Percentiles rank a stretch among this genome's conserved stretches.
Evolutionary conservation across 2,329 filamentous ascomycete genomes (phyloP).

Genomic region (Diplodia corticola): DNA sequence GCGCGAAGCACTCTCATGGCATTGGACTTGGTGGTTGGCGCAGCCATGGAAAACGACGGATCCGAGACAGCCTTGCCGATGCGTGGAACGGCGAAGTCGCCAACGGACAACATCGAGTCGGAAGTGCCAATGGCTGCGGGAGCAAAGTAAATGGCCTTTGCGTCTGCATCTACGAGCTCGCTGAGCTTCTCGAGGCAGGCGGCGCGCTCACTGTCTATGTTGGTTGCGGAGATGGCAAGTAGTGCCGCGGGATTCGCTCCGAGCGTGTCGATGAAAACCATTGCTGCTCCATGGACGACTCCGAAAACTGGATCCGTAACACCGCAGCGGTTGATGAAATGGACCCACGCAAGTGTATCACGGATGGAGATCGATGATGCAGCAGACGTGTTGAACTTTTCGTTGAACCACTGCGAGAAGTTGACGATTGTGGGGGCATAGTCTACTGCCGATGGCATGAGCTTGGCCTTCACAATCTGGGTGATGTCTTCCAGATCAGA

Average conservation of each 20-base stretch:
- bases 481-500: slow-evolving; percentile 82
- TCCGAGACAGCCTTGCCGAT: slow-evolving; percentile 52
- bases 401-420: slow-evolving; percentile 92
- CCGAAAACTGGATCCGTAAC: slow-evolving; percentile 51
- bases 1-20: slow-evolving; percentile 88
- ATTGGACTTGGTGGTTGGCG: slow-evolving; percentile 86
- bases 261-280: slow-evolving; percentile 93
- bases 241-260: slow-evolving; percentile 93
- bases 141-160: slow-evolving; percentile 64
- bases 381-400: slow-evolving; percentile 72
- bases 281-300: slow-evolving; percentile 82
- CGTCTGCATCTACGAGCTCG: slow-evolving; percentile 64
- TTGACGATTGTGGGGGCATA: slow-evolving; percentile 71
- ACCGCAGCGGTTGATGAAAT: slow-evolving; percentile 76
- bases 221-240: slow-evolving; percentile 68
- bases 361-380: slow-evolving; percentile 83
- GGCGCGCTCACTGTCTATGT: slow-evolving; percentile 69
- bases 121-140: slow-evolving; percentile 60
- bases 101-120: slow-evolving; percentile 62
- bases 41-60: slow-evolving; percentile 74
- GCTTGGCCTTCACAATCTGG: slow-evolving; percentile 79
- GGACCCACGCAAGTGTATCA: slow-evolving; percentile 89
- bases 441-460: slow-evolving; percentile 56
- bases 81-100: slow-evolving; percentile 69
- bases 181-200: slow-evolving; percentile 73